phyloP scores from a whole-genome alignment of 2,329 filamentous ascomycete species.

The Scytalidium sp. region DNA sequence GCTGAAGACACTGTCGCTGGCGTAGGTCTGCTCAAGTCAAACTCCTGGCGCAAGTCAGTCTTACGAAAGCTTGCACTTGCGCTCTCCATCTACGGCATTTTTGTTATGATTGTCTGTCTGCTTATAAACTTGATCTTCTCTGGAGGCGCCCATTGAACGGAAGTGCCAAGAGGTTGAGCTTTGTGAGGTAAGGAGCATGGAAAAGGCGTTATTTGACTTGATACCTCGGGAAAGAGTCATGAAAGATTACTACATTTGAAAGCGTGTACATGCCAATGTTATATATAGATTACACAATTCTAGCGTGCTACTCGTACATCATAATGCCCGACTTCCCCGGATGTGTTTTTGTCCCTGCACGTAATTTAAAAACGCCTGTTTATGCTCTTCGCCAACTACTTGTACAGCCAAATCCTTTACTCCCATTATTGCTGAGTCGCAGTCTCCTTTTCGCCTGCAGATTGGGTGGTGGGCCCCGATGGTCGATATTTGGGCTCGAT shows the following conservation, averaged over 20 bases:
- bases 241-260: not conserved
- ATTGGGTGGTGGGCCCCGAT: not conserved
- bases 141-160: conserved; percentile 56
- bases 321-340: not conserved
- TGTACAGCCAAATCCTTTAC: not conserved
- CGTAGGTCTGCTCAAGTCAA: conserved; percentile 34
- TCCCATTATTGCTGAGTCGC: conserved; percentile 2
- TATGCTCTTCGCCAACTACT: not conserved
- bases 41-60: conserved; percentile 53
- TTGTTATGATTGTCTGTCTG: conserved; percentile 89
- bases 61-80: conserved; percentile 72
- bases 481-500: conserved; percentile 26
- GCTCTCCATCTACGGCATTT: conserved; percentile 76
- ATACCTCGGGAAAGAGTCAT: not conserved
- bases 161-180: conserved; percentile 4
- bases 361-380: conserved; percentile 6
- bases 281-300: not conserved
- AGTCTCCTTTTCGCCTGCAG: conserved; percentile 2
- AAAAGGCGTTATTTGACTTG: conserved; percentile 10
- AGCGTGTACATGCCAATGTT: not conserved
- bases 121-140: conserved; percentile 81
- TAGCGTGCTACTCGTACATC: not conserved
- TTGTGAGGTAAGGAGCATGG: conserved; percentile 12
- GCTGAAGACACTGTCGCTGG: conserved; percentile 36
- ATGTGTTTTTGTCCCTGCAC: not conserved